These are phyloP conservation scores for Phytophthora megakarya DNA, from an alignment of 352 stramenopile species.

Conservation along the genomic window DNA sequence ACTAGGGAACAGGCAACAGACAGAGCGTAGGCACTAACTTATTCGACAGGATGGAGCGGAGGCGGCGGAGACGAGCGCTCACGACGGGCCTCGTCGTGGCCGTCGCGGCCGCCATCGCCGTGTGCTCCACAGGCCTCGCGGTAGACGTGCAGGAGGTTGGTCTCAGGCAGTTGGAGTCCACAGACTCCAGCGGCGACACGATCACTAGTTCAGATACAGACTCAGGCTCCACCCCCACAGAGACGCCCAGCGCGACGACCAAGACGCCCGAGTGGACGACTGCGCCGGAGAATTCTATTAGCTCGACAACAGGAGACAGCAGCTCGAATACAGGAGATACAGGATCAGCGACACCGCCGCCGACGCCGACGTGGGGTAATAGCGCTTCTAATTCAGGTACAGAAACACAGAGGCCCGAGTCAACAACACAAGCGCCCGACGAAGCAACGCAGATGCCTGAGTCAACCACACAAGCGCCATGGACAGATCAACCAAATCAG, in stretches of 20 bases:
- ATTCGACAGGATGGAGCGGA: slow-evolving; percentile 30
- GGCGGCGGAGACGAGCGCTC: slow-evolving; percentile 21
- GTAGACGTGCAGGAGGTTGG: slow-evolving; percentile 4
- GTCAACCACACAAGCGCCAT: background rate
- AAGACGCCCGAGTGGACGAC: slow-evolving; percentile 12
- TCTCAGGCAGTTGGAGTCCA: slow-evolving; percentile 10
- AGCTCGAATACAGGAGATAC: slow-evolving; percentile 2
- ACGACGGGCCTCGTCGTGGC: slow-evolving; percentile 10
- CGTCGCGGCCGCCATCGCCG: slow-evolving; percentile 9
- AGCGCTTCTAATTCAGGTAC: slow-evolving; percentile 15
- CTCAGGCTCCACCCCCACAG: slow-evolving; percentile 8
- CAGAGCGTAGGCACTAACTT: slow-evolving; percentile 20
- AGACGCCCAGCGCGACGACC: slow-evolving; percentile 11
- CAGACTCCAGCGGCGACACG: slow-evolving; percentile 1
- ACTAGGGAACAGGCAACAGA: slow-evolving; percentile 11
- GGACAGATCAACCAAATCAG: background rate
- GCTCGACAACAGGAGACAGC: background rate
- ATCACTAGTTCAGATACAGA: background rate
- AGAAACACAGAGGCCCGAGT: background rate
- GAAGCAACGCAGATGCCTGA: background rate
- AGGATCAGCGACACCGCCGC: slow-evolving; percentile 5
- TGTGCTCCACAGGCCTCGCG: slow-evolving; percentile 13
- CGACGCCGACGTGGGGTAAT: slow-evolving; percentile 10
- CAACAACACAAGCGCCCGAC: background rate
- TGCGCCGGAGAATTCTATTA: slow-evolving; percentile 3